Evolutionary conservation across 2,329 filamentous ascomycete species (phyloP), one percentile per base, ranked within the genome.

Genomic region (Beauveria medogensis): DNA sequence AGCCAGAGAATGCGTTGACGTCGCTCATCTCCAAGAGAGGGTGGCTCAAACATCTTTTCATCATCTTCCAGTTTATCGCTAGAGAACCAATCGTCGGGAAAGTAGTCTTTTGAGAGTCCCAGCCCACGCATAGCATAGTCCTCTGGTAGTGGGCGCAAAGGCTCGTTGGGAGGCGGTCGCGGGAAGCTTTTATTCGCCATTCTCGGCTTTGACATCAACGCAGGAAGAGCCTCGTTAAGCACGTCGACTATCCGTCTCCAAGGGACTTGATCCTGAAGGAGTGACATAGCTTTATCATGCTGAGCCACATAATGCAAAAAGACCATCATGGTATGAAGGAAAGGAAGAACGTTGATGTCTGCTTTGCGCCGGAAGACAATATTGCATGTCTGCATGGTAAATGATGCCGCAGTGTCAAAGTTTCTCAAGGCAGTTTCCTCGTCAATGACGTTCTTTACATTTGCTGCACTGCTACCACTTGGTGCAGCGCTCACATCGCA

Each of bases 91-190:
- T 77, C 73, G 0, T 71, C 60, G 0, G 86, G 85, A 58, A 82
- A 86, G 60, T 87, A 87, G 12, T 77, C 75, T 2, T 84, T 77
- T 0, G 80, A 75, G 75, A 84, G 90, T 2, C 85, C 69, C 1
- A 89, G 73, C 0, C 88, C 88, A 1, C 86, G 78, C 60, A 90
- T 79, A 0, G 82, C 78, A 64, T 84, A 90, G 63, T 92, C 89
- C 54, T 91, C 89, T 0, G 87, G 86, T 0, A 91, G 69, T 0
- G 88, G 87, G 1, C 79, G 75, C 1, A 77, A 77, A 0, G 77
- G 69, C 1, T 73, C 72, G 34, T 76, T 71, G 44, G 74, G 75
- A 2, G 75, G 76, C 2, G 75, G 74, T 1, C 72, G 68, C 0
- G 82, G 82, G 61, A 89, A 85, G 0, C 72, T 67, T 1, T 68